Percentiles rank a stretch among this genome's conserved stretches.
Evolutionary conservation across 805 yeast genomes (phyloP).

Genomic region (Kregervanrija delftensis): DNA sequence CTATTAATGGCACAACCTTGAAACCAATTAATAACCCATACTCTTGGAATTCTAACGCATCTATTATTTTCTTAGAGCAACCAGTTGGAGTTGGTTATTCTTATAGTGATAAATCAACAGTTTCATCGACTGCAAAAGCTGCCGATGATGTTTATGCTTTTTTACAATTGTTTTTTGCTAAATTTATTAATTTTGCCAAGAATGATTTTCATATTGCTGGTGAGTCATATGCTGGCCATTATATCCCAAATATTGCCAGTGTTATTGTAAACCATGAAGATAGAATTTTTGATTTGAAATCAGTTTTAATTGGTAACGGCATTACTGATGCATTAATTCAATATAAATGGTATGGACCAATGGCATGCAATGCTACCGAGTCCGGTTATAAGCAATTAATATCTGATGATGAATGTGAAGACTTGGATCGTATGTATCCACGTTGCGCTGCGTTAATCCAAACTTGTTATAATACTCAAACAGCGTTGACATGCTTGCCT

Average conservation of each 20-base stretch:
- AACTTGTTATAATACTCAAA: slow-evolving; percentile 68
- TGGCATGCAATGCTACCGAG: slow-evolving; percentile 77
- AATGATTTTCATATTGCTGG: slow-evolving; percentile 82
- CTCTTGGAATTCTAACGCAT: slow-evolving; percentile 82
- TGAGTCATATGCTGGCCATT: slow-evolving; percentile 91
- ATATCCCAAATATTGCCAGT: slow-evolving; percentile 82
- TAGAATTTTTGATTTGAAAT: slow-evolving; percentile 55
- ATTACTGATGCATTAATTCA: slow-evolving; percentile 80
- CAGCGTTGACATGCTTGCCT: slow-evolving; percentile 83
- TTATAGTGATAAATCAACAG: slow-evolving; percentile 38
- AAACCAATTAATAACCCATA: slow-evolving; percentile 65
- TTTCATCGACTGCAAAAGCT: slow-evolving; percentile 72
- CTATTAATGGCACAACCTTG: slow-evolving; percentile 47
- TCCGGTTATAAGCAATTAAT: slow-evolving; percentile 78
- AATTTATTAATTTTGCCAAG: slow-evolving; percentile 52
- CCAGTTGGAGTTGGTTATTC: slow-evolving; percentile 84
- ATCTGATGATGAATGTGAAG: slow-evolving; percentile 70
- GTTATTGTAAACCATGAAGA: slow-evolving; percentile 64
- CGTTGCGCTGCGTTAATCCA: slow-evolving; percentile 73
- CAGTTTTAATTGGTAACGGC: slow-evolving; percentile 87
- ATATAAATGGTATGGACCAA: slow-evolving; percentile 74
- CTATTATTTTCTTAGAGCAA: slow-evolving; percentile 81
- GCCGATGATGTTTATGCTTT: slow-evolving; percentile 78
- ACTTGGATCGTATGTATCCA: slow-evolving; percentile 60
- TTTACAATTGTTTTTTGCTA: slow-evolving; percentile 69